Conservation (phyloP, 306 rosid species). For the Fragaria ananassa region DNA sequence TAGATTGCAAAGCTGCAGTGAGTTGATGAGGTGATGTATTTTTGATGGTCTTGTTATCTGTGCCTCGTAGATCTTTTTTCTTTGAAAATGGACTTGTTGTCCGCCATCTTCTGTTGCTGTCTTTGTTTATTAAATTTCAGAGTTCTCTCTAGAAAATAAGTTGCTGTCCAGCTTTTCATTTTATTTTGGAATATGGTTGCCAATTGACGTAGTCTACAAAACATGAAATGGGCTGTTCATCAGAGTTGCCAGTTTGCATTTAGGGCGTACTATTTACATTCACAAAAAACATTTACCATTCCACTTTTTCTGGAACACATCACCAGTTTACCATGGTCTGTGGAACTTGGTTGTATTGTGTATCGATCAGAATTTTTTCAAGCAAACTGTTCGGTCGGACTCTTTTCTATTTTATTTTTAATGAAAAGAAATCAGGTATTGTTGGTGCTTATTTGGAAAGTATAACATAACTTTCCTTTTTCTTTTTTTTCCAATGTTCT, state of each 20-base stretch:
- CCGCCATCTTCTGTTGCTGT: not conserved
- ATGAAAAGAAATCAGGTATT: not conserved
- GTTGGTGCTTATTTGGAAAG: not conserved
- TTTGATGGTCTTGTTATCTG: not conserved
- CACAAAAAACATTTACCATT: not conserved
- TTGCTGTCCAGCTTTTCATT: not conserved
- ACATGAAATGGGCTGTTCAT: not conserved
- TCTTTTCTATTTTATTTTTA: not conserved
- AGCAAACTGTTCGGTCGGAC: not conserved
- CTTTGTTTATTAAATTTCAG: not conserved
- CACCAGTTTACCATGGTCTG: not conserved
- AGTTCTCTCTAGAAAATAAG: not conserved
- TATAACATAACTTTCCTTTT: not conserved
- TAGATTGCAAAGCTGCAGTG: not conserved
- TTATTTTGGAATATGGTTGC: not conserved
- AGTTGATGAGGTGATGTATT: not conserved
- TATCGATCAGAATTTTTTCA: not conserved
- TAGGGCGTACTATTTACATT: not conserved
- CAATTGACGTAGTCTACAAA: not conserved
- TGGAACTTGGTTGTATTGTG: not conserved
- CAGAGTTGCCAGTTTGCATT: not conserved
- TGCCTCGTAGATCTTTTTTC: not conserved
- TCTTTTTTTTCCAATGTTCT: not conserved
- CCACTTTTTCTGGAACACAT: not conserved
- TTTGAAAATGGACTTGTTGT: not conserved